phyloP scores from a whole-genome alignment of 2,329 filamentous ascomycete species.

The Calonectria pseudoturangicola region DNA sequence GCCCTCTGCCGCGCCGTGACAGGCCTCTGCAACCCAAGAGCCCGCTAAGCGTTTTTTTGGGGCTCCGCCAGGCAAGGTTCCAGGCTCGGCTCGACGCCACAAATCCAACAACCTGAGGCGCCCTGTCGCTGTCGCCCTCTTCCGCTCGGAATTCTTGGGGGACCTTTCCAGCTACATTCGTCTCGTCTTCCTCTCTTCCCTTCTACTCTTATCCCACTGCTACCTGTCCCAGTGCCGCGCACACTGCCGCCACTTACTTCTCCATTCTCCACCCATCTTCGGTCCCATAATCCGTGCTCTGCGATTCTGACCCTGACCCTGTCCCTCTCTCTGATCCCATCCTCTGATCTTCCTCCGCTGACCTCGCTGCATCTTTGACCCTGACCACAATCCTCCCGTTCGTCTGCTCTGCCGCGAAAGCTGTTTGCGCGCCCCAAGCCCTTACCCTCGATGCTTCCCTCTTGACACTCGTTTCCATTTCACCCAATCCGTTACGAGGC shows the following conservation, averaged over 20 bases:
- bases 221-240: conserved; percentile 15
- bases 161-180: conserved; percentile 29
- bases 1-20: conserved; percentile 41
- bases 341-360: conserved; percentile 27
- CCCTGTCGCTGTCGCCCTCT: conserved; percentile 30
- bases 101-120: conserved; percentile 49
- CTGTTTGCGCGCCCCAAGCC: conserved; percentile 33
- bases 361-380: conserved; percentile 16
- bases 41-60: conserved; percentile 48
- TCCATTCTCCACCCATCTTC: conserved; percentile 35
- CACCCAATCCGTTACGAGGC: conserved; percentile 33
- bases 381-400: conserved; percentile 18
- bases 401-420: conserved; percentile 44
- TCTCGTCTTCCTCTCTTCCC: conserved; percentile 25
- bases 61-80: conserved; percentile 52
- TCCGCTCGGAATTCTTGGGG: conserved; percentile 35
- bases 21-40: conserved; percentile 31
- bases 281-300: conserved; percentile 38
- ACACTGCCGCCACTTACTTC: conserved; percentile 22
- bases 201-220: conserved; percentile 2
- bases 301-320: conserved; percentile 30
- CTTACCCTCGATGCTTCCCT: conserved; percentile 49
- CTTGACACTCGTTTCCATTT: conserved; percentile 53
- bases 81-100: conserved; percentile 54
- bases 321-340: conserved; percentile 25